Conservation (phyloP, 768 basidiomycete species). For the Russula foetens region DNA sequence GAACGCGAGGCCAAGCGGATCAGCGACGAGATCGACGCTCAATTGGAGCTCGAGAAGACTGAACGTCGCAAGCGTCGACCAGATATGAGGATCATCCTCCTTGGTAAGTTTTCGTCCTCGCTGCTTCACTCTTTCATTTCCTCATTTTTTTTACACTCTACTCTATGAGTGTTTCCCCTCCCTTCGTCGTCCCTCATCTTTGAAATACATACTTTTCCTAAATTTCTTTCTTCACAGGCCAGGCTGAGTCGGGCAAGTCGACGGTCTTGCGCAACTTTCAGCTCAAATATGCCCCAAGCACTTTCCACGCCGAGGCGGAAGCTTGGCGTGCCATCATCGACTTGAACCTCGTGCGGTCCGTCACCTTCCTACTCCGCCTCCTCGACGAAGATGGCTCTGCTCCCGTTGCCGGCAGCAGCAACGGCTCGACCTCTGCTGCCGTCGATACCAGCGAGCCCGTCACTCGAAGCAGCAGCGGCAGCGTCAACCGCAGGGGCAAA, state of each 20-base stretch:
- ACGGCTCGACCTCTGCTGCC: not conserved
- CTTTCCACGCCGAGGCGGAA: constrained; percentile 48
- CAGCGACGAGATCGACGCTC: constrained; percentile 50
- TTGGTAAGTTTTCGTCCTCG: constrained; percentile 44
- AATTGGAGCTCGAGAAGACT: constrained; percentile 39
- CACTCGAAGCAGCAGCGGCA: not conserved
- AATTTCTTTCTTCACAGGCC: constrained; percentile 33
- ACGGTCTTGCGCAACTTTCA: constrained; percentile 63
- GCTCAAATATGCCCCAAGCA: constrained; percentile 49
- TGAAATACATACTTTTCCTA: not conserved
- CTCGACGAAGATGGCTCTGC: constrained; percentile 23
- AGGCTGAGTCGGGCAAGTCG: constrained; percentile 62
- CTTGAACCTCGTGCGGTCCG: constrained; percentile 55
- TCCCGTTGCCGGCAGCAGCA: too few relatives aligned
- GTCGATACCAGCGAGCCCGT: too few relatives aligned
- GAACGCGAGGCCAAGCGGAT: constrained; percentile 44
- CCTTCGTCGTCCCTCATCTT: too few relatives aligned
- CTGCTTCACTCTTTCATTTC: too few relatives aligned
- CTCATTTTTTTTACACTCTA: not conserved
- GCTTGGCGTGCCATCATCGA: constrained; percentile 61
- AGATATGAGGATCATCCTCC: constrained; percentile 44
- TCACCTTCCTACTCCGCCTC: constrained; percentile 36
- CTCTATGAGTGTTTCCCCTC: too few relatives aligned
- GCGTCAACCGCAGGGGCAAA: constrained; percentile 12
- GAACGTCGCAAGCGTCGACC: constrained; percentile 31